Conservation (phyloP, 225 moss, liverwort and hornwort genomes). For the Takakia lepidozioides region DNA sequence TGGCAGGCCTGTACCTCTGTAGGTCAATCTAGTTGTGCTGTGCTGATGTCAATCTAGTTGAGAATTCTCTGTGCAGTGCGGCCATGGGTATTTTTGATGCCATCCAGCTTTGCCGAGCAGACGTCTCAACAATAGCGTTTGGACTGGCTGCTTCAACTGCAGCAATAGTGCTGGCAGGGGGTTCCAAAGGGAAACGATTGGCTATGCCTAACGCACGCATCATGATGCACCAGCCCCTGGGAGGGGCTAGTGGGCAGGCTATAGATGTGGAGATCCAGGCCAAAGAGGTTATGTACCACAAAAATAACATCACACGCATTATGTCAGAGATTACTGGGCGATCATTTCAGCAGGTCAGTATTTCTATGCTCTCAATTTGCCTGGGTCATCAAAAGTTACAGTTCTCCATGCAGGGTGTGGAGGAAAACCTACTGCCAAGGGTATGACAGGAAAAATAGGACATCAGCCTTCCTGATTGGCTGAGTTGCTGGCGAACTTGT, state of each 20-base stretch:
- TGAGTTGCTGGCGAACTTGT: too few relatives aligned
- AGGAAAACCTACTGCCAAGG: too few relatives aligned
- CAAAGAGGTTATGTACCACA: conserved; percentile 99
- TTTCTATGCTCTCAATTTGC: neutral
- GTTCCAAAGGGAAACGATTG: conserved; percentile 81
- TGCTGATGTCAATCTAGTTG: neutral
- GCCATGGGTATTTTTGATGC: conserved; percentile 97
- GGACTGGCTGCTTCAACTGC: conserved; percentile 96
- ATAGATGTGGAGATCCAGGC: conserved; percentile 99
- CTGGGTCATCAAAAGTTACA: too few relatives aligned
- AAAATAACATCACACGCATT: conserved; percentile 76
- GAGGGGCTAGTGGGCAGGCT: conserved; percentile 98
- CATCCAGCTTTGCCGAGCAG: conserved; percentile 86
- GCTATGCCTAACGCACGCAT: conserved; percentile 96
- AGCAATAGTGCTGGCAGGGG: conserved; percentile 80
- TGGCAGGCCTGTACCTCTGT: neutral
- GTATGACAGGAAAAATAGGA: too few relatives aligned
- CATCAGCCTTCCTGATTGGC: too few relatives aligned
- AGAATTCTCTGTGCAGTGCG: conserved; percentile 44
- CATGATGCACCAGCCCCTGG: conserved; percentile 98
- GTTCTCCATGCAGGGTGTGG: too few relatives aligned
- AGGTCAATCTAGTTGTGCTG: neutral
- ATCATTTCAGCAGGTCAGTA: conserved; percentile 42
- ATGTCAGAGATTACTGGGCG: conserved; percentile 91
- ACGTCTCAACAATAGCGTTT: conserved; percentile 89